Conservation (phyloP, 352 stramenopile genomes). For the Phytophthora hibernalis region DNA sequence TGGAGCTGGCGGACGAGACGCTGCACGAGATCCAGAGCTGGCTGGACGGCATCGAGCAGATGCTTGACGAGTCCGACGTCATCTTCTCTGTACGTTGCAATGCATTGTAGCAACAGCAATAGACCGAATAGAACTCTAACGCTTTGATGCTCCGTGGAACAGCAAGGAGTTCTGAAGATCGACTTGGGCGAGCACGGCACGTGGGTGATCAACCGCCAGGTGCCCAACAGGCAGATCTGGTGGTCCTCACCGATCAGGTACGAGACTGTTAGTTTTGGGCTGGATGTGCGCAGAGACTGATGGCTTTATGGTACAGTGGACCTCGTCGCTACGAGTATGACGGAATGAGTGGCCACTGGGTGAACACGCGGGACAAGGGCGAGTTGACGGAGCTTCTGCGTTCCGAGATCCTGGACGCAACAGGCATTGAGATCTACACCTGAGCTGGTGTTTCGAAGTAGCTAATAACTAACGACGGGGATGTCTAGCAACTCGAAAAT, state of each 20-base stretch:
- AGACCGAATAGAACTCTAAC: not conserved
- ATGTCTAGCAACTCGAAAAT: conserved; percentile 25
- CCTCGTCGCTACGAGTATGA: conserved; percentile 93
- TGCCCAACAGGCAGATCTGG: conserved; percentile 97
- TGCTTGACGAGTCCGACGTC: conserved; percentile 86
- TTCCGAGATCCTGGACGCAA: conserved; percentile 79
- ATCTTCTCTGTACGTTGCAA: conserved; percentile 68
- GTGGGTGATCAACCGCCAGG: conserved; percentile 98
- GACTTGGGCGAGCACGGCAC: conserved; percentile 93
- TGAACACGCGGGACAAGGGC: conserved; percentile 82
- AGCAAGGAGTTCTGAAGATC: conserved; percentile 97
- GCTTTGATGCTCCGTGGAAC: conserved; percentile 7
- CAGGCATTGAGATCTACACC: conserved; percentile 83
- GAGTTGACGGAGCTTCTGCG: conserved; percentile 80
- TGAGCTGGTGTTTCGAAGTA: conserved; percentile 24
- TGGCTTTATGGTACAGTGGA: conserved; percentile 49
- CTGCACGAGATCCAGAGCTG: conserved; percentile 80
- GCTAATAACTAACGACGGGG: not conserved
- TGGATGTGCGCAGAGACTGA: conserved; percentile 3
- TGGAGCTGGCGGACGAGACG: conserved; percentile 78
- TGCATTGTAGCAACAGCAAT: not conserved
- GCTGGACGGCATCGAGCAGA: conserved; percentile 87
- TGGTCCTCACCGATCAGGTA: conserved; percentile 96
- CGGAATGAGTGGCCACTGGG: conserved; percentile 65
- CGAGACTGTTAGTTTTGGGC: not conserved